A percentile compares a stretch with the other conserved stretches of the same genome.
Conservation (phyloP, 83 land plant genomes). For the Thuja plicata region DNA sequence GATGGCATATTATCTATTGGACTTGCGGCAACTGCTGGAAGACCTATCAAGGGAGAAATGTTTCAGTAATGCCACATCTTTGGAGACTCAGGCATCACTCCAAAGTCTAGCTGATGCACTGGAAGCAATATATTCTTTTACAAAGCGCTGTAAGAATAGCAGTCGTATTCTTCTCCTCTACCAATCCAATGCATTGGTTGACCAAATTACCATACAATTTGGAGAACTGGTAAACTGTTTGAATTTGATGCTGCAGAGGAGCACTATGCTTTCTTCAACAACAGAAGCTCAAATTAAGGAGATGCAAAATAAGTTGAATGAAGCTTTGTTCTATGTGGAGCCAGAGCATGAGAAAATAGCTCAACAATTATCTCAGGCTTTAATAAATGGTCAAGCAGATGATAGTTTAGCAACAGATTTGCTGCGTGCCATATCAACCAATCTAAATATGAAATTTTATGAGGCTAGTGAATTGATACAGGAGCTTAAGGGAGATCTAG, state of each 20-base stretch:
- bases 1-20: conserved; percentile 20
- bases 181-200: conserved; percentile 8
- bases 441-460: conserved; percentile 11
- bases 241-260: conserved; percentile 16
- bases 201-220: conserved; percentile 7
- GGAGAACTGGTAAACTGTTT: conserved; percentile 10
- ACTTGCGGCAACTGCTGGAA: conserved; percentile 14
- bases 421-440: conserved; percentile 12
- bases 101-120: conserved; percentile 9
- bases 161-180: conserved; percentile 25
- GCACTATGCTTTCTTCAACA: conserved; percentile 11
- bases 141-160: conserved; percentile 14
- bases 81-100: background rate
- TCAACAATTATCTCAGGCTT: conserved; percentile 2
- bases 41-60: conserved; percentile 11
- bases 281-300: conserved; percentile 22
- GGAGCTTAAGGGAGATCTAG: conserved; percentile 26
- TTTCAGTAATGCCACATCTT: background rate
- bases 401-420: conserved; percentile 14
- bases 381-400: conserved; percentile 14
- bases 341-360: conserved; percentile 24
- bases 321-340: conserved; percentile 22
- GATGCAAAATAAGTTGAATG: conserved; percentile 14
- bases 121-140: conserved; percentile 13
- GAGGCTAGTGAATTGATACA: conserved; percentile 22